Evolutionary conservation across 352 stramenopile species (phyloP).

Genomic region (Plasmopara viticola): DNA sequence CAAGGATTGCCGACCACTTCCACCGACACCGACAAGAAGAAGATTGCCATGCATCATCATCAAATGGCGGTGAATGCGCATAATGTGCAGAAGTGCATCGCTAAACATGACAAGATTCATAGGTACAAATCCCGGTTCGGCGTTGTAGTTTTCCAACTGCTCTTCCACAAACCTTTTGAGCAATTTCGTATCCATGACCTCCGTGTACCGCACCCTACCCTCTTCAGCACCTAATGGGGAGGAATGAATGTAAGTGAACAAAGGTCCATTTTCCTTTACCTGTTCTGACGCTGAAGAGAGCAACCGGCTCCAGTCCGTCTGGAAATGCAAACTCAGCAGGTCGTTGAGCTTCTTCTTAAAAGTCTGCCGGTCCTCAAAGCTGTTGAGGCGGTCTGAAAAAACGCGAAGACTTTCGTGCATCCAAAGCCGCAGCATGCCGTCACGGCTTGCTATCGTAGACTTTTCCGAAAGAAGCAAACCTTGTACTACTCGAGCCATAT

Average conservation of each 20-base stretch:
- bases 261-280: conserved; percentile 69
- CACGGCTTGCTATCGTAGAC: conserved; percentile 55
- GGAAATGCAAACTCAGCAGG: conserved; percentile 64
- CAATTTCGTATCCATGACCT: conserved; percentile 81
- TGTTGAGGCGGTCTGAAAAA: conserved; percentile 89
- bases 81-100: conserved; percentile 86
- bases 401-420: conserved; percentile 87
- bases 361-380: conserved; percentile 74
- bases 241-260: conserved; percentile 81
- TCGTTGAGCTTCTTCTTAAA: conserved; percentile 88
- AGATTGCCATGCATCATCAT: conserved; percentile 86
- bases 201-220: conserved; percentile 48
- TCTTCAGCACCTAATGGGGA: conserved; percentile 19
- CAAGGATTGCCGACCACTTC: conserved; percentile 85
- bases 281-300: conserved; percentile 50
- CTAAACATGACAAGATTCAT: conserved; percentile 91
- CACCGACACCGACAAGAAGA: conserved; percentile 89
- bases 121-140: conserved; percentile 77
- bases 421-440: conserved; percentile 83
- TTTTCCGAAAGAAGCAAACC: conserved; percentile 74
- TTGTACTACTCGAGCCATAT: conserved; percentile 88
- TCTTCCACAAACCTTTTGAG: conserved; percentile 89
- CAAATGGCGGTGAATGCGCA: conserved; percentile 87
- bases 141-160: conserved; percentile 89
- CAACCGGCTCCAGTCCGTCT: conserved; percentile 70